Base-by-base conservation (phyloP, 1,284 basidiomycete species). In the Anthracocystis panici-leucophaei region DNA sequence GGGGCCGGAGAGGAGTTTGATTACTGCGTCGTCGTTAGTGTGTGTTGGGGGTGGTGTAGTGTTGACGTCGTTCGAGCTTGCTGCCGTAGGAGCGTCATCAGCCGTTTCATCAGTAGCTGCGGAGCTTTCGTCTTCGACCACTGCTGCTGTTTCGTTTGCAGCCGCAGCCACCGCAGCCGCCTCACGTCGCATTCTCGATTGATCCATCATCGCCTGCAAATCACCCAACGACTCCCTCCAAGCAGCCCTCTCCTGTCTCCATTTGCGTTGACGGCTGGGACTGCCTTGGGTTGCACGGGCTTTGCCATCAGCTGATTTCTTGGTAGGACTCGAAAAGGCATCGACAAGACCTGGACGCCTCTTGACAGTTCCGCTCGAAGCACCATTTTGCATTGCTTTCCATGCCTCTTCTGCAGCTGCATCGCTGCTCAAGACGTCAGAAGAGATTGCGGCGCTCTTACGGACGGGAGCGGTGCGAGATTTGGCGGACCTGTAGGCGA, bases 161-260 rank as follows among this genome's bases (percentile, higher is more conserved):
- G 50, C 50, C 12, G 27, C 18, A 20, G 53, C 62, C 5, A 62
- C 57, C 14, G 38, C 44, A 9, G 59, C 44, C 23, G 59, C 61
- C 21, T 74, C 62, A 5, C 72, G 48, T 3, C 67, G 50, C 35
- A 50, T 29, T 1, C 57, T 55, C 12, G 67, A 75, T 20, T 65
- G 58, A 29, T 75, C 67, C 59, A 69, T 70, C 66, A 75, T 70
- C 11, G 63, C 66, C 52, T 75, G 64, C 25, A 75, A 35, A 45
- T 67, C 68, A 9, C 68, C 66, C 31, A 77, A 23, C 3, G 59
- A 64, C 42, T 77, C 75, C 31, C 64, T 50, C 75, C 75, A 77
- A 10, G 59, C 70, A 8, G 63, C 63, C 27, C 70, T 46, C 46
- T 77, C 70, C 41, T 73, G 60, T 27, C 66, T 40, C 74, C 69